Base-by-base conservation (phyloP, 1,139 yeast genomes). In the Hansenula sp. region DNA sequence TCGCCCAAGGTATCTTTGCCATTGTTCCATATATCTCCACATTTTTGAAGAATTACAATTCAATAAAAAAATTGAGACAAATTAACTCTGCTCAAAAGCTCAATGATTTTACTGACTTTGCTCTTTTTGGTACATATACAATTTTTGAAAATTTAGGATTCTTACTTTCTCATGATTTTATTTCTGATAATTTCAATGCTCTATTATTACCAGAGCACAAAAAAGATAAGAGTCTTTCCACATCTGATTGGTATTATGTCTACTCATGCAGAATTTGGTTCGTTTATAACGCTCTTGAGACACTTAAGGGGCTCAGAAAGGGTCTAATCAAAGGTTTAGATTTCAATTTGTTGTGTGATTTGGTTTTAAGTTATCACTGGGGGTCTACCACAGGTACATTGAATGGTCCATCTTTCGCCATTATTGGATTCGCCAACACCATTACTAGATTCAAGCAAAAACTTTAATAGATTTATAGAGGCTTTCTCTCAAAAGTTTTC, bases 261-360 rank as follows among this genome's bases (percentile, higher is more conserved):
- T 55, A 55, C 38, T 56, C 60, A 3, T 56, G 60, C 39, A 43
- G 47, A 25, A 36, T 50, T 18, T 56, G 60, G 60, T 50, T 42
- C 33, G 35, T 41, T 15, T 52, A 45, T 40, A 54, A 52, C 34
- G 27, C 50, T 1, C 41, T 56, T 7, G 57, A 51, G 28, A 41
- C 41, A 4, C n/a, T 51, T 12, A 53, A 52, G 41, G 12, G 29
- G 12, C 33, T 38, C 29, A 15, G 15, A 10, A 40, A 40, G 4
- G 32, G 38, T 5, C 17, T 46, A 21, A 43, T 46, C 30, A 40
- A 40, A 4, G 32, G 38, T 9, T 21, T 46, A 21, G 43, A 47
- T 30, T 49, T 51, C 48, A 51, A 48, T 32, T 30, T 45, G n/a
- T 12, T 54, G 3, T 50, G 48, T 41, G 52, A 56, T 40, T 43